Percentiles rank a stretch among this genome's conserved stretches.
These are phyloP conservation scores for Gossypium rotundifolium DNA, from an alignment of 345 rosid species.

Conservation along the genomic window DNA sequence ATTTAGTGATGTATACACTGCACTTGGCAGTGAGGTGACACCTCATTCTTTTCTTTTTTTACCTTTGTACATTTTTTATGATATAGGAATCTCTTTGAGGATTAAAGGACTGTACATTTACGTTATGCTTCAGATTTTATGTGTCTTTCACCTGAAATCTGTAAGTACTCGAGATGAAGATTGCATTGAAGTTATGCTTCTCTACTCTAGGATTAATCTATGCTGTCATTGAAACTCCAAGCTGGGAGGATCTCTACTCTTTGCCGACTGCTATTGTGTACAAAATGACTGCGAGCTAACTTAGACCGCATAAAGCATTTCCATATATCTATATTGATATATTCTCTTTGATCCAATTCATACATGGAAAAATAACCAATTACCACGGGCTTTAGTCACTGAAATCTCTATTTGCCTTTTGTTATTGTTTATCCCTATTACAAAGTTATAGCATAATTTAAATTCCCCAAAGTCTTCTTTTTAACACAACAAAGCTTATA, in stretches of 20 bases:
- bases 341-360: not conserved
- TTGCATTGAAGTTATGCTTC: not conserved
- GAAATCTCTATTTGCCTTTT: not conserved
- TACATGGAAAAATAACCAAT: not conserved
- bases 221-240: not conserved
- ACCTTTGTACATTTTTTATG: not conserved
- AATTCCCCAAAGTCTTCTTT: not conserved
- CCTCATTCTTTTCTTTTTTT: conserved; percentile 5
- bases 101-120: not conserved
- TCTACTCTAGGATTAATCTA: not conserved
- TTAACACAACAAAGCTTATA: conserved; percentile 9
- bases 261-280: not conserved
- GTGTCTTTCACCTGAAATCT: not conserved
- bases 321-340: not conserved
- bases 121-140: not conserved
- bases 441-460: not conserved
- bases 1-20: conserved; percentile 98
- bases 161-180: not conserved
- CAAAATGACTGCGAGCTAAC: not conserved
- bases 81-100: not conserved
- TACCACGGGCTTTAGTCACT: not conserved
- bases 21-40: conserved; percentile 97
- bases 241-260: not conserved
- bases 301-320: conserved; percentile 1
- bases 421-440: not conserved